These are phyloP conservation scores for Oxytropis ochrocephala DNA, from an alignment of 306 rosid species.

Conservation along the genomic window DNA sequence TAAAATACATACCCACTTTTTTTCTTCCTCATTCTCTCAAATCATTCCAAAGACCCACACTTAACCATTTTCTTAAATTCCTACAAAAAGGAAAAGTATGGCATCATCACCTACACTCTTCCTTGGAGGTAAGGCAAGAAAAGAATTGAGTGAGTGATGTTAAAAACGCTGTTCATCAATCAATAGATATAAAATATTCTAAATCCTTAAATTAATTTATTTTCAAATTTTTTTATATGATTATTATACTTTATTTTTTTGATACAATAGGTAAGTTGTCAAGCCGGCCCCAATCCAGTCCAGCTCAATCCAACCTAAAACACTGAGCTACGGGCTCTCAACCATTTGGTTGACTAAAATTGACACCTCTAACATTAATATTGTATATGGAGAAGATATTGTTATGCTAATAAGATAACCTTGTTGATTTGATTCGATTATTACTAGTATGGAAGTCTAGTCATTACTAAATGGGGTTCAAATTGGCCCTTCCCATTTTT, in stretches of 20 bases:
- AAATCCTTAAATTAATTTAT: no score
- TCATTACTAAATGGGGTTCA: constrained; percentile 19
- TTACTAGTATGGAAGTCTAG: constrained; percentile 36
- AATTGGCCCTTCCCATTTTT: background rate
- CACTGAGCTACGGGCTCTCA: no score
- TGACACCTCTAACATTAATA: no score
- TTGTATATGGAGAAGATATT: background rate
- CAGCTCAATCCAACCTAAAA: no score
- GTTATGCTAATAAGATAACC: constrained; percentile 33
- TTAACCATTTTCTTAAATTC: constrained; percentile 34
- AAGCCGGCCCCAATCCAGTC: no score
- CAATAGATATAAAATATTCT: no score
- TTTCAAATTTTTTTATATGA: no score
- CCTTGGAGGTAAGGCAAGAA: background rate
- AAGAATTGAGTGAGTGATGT: background rate
- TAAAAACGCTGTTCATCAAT: background rate
- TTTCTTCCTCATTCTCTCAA: constrained; percentile 33
- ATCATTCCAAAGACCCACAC: constrained; percentile 58
- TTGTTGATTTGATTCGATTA: constrained; percentile 17
- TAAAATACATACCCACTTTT: constrained; percentile 23
- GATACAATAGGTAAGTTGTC: no score
- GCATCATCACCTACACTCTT: constrained; percentile 35
- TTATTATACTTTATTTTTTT: no score
- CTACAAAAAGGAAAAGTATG: constrained; percentile 40
- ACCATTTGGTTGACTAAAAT: no score